Percentiles rank a stretch among this genome's conserved stretches.
These are phyloP conservation scores for Postia placenta DNA, from an alignment of 768 basidiomycete genomes.

Conservation along the genomic window DNA sequence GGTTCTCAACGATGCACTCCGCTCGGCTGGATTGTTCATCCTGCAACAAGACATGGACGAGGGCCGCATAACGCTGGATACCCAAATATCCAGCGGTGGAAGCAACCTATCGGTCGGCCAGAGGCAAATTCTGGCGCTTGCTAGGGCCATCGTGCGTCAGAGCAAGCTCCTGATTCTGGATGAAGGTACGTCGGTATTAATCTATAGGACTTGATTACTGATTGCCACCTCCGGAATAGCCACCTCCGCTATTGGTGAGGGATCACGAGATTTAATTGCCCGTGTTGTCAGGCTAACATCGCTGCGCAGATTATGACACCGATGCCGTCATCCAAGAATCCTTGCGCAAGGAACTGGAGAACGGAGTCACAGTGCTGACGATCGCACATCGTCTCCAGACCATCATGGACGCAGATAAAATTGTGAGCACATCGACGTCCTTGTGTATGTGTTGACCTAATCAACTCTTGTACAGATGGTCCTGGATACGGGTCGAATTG, in stretches of 20 bases:
- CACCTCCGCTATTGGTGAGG: slow-evolving; percentile 38
- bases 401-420: slow-evolving; percentile 58
- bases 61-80: slow-evolving; percentile 39
- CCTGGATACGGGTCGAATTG: slow-evolving; percentile 35
- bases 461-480: slow-evolving; percentile 28
- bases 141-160: slow-evolving; percentile 49
- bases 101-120: slow-evolving; percentile 49
- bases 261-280: not conserved
- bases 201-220: not conserved
- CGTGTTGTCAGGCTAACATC: not conserved
- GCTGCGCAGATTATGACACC: slow-evolving; percentile 42
- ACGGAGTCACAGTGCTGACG: slow-evolving; percentile 46
- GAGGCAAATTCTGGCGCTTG: slow-evolving; percentile 54
- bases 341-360: slow-evolving; percentile 38
- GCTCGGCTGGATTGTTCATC: slow-evolving; percentile 40
- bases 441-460: not conserved
- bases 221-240: slow-evolving; percentile 20
- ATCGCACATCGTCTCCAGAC: slow-evolving; percentile 55
- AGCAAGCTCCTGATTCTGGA: slow-evolving; percentile 56
- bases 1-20: slow-evolving; percentile 40
- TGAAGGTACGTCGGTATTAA: slow-evolving; percentile 39
- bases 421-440: slow-evolving; percentile 29
- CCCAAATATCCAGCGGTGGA: slow-evolving; percentile 37
- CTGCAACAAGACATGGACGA: slow-evolving; percentile 32
- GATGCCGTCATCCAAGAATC: slow-evolving; percentile 53